A percentile compares a stretch with the other conserved stretches of the same genome.
phyloP scores from a whole-genome alignment of 257 asterid species.

The Thymus quinquecostatus region DNA sequence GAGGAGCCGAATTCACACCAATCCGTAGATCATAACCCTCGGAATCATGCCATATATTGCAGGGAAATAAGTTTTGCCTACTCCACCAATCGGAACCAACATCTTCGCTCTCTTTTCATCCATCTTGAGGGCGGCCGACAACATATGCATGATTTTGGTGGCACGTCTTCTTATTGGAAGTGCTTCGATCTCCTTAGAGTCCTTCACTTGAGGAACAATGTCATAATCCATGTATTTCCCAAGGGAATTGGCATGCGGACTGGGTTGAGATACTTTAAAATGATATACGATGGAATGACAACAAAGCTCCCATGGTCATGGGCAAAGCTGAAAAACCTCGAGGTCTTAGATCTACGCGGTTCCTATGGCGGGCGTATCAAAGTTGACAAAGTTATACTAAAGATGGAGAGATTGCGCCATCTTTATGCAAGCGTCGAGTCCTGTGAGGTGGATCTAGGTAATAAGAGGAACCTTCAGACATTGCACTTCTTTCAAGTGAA shows the following conservation, averaged over 20 bases:
- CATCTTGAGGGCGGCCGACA: too few relatives aligned
- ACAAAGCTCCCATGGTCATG: neutral
- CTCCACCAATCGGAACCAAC: neutral
- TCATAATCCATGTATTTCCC: neutral
- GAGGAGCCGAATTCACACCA: neutral
- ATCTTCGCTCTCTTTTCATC: neutral
- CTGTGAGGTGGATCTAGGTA: neutral
- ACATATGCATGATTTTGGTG: neutral
- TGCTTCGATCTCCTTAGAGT: neutral
- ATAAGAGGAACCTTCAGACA: neutral
- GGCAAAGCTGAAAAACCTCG: neutral
- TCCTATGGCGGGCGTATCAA: too few relatives aligned
- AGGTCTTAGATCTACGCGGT: neutral
- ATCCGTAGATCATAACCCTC: neutral
- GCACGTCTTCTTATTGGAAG: neutral
- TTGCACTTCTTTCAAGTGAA: neutral
- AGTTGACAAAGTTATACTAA: neutral
- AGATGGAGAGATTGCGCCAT: neutral
- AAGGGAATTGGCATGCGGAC: neutral
- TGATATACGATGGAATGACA: accelerated
- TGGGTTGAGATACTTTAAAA: neutral
- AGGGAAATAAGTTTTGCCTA: neutral
- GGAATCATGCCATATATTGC: constrained; percentile 8
- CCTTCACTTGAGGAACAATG: neutral
- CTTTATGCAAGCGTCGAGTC: neutral